Percentiles rank a stretch among this genome's conserved stretches.
Evolutionary conservation across 441 rosid species (phyloP).

Genomic region (Populus hybrid): DNA sequence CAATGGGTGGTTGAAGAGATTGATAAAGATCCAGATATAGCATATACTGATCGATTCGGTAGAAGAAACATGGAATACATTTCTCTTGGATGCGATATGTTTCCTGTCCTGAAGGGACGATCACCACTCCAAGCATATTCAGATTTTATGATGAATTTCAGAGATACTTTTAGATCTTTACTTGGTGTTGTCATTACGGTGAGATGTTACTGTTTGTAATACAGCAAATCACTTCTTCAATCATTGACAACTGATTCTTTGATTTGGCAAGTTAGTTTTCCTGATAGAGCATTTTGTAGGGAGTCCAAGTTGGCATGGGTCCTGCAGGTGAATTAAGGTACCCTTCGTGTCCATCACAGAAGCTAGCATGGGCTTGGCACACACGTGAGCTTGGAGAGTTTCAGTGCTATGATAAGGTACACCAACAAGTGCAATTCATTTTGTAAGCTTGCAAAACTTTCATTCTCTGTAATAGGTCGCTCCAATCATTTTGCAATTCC

Average conservation of each 20-base stretch:
- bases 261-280: conserved; percentile 7
- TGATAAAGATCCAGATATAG: conserved; percentile 44
- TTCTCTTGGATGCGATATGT: conserved; percentile 52
- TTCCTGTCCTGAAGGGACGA: conserved; percentile 48
- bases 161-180: conserved; percentile 39
- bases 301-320: conserved; percentile 57
- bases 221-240: neutral
- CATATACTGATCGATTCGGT: conserved; percentile 43
- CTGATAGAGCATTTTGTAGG: conserved; percentile 24
- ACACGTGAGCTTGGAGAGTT: conserved; percentile 47
- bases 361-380: conserved; percentile 36
- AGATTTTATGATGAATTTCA: conserved; percentile 51
- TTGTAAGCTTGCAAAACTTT: neutral
- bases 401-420: conserved; percentile 58
- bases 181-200: conserved; percentile 43
- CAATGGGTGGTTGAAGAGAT: conserved; percentile 46
- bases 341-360: conserved; percentile 44
- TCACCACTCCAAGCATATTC: conserved; percentile 52
- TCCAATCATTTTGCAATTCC: neutral
- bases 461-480: neutral
- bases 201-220: conserved; percentile 12
- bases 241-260: conserved; percentile 5
- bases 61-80: conserved; percentile 48
- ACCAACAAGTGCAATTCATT: conserved; percentile 3
- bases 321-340: conserved; percentile 60